Percentiles rank a stretch among this genome's conserved stretches.
Conservation (phyloP, 2,329 filamentous ascomycete genomes). For the Dendryphion nanum region DNA sequence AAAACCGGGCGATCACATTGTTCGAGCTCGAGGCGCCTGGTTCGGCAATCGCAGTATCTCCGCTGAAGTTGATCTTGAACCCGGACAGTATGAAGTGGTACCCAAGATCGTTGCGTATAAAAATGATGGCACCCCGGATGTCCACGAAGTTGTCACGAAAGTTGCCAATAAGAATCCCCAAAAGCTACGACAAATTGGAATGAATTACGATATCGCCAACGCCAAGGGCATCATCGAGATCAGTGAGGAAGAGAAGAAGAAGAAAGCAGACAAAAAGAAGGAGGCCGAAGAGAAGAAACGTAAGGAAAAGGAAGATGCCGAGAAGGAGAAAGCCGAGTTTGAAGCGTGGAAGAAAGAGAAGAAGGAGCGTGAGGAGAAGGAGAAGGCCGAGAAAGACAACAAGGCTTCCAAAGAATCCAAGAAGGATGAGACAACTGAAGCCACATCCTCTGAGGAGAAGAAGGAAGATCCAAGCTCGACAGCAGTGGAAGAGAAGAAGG, state of each 20-base stretch:
- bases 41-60: conserved; percentile 71
- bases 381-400: conserved; percentile 30
- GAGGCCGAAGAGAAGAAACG: conserved; percentile 29
- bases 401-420: conserved; percentile 12
- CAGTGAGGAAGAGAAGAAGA: conserved; percentile 48
- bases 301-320: conserved; percentile 28
- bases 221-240: conserved; percentile 58
- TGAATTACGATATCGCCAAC: conserved; percentile 69
- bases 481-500: conserved; percentile 4
- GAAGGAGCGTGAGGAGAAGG: conserved; percentile 17
- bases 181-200: conserved; percentile 62
- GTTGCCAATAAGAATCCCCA: conserved; percentile 40
- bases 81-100: conserved; percentile 71
- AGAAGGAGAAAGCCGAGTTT: conserved; percentile 30
- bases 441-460: background rate
- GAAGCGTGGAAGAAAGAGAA: conserved; percentile 33
- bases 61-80: conserved; percentile 70
- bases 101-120: conserved; percentile 69
- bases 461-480: background rate
- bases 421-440: conserved; percentile 1
- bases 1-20: conserved; percentile 51
- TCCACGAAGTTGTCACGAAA: conserved; percentile 62
- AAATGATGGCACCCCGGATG: conserved; percentile 45
- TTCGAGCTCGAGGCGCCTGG: conserved; percentile 50
- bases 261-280: conserved; percentile 36